Evolutionary conservation across 257 asterid species (phyloP).

Genomic region (Capsicum rhomboideum): DNA sequence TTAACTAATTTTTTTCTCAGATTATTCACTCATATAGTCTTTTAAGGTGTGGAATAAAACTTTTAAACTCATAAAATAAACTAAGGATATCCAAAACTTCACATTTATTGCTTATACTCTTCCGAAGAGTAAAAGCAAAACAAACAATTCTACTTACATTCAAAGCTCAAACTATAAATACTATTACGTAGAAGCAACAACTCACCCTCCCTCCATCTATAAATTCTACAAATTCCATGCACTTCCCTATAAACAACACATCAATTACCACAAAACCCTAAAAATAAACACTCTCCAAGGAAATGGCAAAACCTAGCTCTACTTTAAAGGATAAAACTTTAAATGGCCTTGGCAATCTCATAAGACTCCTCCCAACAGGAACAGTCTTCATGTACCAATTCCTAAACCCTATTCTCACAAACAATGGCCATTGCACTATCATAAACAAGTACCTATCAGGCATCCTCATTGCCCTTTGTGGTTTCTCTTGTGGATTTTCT

Average conservation of each 20-base stretch:
- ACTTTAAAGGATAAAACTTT: conserved; percentile 30
- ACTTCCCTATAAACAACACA: background rate
- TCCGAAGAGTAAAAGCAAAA: conserved; percentile 10
- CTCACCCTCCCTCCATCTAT: background rate
- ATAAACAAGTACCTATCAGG: conserved; percentile 47
- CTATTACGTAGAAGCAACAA: conserved; percentile 31
- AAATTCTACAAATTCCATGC: background rate
- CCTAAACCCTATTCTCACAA: conserved; percentile 72
- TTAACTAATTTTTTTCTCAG: too few species aligned
- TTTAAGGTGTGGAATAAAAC: too few species aligned
- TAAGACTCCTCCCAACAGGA: conserved; percentile 68
- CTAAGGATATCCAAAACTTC: background rate
- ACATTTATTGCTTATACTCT: background rate
- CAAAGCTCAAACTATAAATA: conserved; percentile 1
- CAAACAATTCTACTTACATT: conserved; percentile 5
- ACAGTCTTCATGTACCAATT: conserved; percentile 57
- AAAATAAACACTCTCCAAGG: background rate
- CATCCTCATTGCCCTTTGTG: conserved; percentile 32
- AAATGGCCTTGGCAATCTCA: conserved; percentile 51
- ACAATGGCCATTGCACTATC: conserved; percentile 59
- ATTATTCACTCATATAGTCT: too few species aligned
- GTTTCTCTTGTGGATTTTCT: conserved; percentile 54
- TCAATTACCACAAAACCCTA: background rate
- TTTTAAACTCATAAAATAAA: too few species aligned
- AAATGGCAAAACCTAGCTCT: conserved; percentile 20